These are phyloP conservation scores for Agrostemma githago DNA, from an alignment of 148 eudicot species.

Conservation along the genomic window DNA sequence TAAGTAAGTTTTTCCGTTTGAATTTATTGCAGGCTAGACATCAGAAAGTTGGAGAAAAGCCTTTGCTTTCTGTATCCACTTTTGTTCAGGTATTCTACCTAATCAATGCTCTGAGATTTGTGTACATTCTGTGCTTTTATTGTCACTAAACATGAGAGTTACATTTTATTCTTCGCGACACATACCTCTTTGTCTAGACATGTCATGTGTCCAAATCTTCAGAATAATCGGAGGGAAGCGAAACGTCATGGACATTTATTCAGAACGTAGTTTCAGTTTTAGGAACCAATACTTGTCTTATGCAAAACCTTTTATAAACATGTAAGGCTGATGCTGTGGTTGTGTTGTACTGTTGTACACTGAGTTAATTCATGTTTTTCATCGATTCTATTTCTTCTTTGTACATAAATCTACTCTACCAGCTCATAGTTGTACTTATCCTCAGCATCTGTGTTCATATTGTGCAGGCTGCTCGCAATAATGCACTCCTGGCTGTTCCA, in stretches of 20 bases:
- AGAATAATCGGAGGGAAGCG: neutral
- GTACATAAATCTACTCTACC: neutral
- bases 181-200: neutral
- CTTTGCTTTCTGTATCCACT: conserved; percentile 68
- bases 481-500: conserved; percentile 80
- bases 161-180: neutral
- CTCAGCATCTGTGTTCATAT: conserved; percentile 9
- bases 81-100: conserved; percentile 53
- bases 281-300: neutral
- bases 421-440: conserved; percentile 2
- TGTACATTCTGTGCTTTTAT: neutral
- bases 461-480: conserved; percentile 92
- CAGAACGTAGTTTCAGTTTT: neutral
- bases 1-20: neutral
- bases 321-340: too few relatives aligned
- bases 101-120: neutral
- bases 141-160: conserved; percentile 4
- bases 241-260: neutral
- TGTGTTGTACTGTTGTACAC: neutral
- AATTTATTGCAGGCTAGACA: conserved; percentile 51
- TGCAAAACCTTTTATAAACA: neutral
- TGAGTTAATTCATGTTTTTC: neutral
- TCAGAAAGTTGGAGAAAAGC: conserved; percentile 80
- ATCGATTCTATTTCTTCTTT: conserved; percentile 10
- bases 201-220: neutral